Percentiles rank a stretch among this genome's conserved stretches.
phyloP scores from a whole-genome alignment of 2,329 filamentous ascomycete genomes.

The Coleophoma cylindrospora region DNA sequence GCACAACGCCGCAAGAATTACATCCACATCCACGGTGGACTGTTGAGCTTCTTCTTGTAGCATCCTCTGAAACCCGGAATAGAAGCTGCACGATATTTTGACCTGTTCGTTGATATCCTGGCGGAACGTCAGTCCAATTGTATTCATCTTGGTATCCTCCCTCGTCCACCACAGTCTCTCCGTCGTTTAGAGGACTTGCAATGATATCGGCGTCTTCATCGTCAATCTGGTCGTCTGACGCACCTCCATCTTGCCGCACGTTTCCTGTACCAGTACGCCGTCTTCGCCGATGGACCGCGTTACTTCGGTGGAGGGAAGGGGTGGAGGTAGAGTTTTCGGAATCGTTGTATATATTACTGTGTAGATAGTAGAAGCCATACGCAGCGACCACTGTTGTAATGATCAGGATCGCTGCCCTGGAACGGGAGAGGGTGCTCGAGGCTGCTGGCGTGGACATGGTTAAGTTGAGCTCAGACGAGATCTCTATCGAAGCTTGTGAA shows the following conservation, averaged over 20 bases:
- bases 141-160: slow-evolving; percentile 18
- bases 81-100: slow-evolving; percentile 81
- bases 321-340: slow-evolving; percentile 17
- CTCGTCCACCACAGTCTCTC: slow-evolving; percentile 26
- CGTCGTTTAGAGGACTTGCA: slow-evolving; percentile 20
- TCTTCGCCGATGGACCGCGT: slow-evolving; percentile 55
- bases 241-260: slow-evolving; percentile 32
- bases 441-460: slow-evolving; percentile 28
- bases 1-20: slow-evolving; percentile 80
- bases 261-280: slow-evolving; percentile 26
- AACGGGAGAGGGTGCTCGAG: slow-evolving; percentile 47
- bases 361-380: slow-evolving; percentile 55
- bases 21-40: slow-evolving; percentile 91
- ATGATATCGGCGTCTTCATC: slow-evolving; percentile 25
- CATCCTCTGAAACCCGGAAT: slow-evolving; percentile 91
- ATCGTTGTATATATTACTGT: slow-evolving; percentile 31
- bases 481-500: too few species aligned
- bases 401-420: slow-evolving; percentile 49
- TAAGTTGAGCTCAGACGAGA: neutral
- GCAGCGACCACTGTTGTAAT: slow-evolving; percentile 51
- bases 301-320: slow-evolving; percentile 54
- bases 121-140: slow-evolving; percentile 15
- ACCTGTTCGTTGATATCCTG: slow-evolving; percentile 44
- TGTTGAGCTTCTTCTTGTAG: slow-evolving; percentile 81
- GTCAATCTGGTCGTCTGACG: slow-evolving; percentile 16